These are phyloP conservation scores for Ballota nigra DNA, from an alignment of 257 asterid genomes.

Conservation along the genomic window DNA sequence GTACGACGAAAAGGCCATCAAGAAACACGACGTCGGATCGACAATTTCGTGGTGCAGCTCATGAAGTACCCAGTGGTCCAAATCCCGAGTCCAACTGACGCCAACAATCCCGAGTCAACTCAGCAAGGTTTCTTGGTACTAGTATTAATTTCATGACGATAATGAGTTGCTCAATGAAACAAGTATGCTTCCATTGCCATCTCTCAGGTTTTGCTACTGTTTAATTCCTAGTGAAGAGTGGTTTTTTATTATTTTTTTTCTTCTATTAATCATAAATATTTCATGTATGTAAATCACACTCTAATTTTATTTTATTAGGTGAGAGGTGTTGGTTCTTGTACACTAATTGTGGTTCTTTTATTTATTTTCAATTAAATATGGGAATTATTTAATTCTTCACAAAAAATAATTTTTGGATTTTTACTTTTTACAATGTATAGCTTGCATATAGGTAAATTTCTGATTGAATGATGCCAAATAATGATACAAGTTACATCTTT, in stretches of 20 bases:
- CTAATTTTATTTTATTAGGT: not conserved
- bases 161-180: too few species aligned
- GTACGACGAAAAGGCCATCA: not conserved
- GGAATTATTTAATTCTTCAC: not conserved
- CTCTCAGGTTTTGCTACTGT: slow-evolving; percentile 23
- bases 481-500: not conserved
- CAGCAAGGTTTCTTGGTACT: not conserved
- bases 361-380: not conserved
- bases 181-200: not conserved
- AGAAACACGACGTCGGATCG: not conserved
- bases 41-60: slow-evolving; percentile 50
- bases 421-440: too few species aligned
- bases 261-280: not conserved
- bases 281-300: slow-evolving; percentile 21
- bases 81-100: slow-evolving; percentile 74
- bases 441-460: not conserved
- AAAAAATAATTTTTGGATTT: too few species aligned
- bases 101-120: not conserved
- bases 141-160: too few species aligned
- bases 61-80: slow-evolving; percentile 90
- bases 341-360: not conserved
- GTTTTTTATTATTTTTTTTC: not conserved
- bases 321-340: slow-evolving; percentile 12
- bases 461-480: not conserved
- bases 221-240: slow-evolving; percentile 20